These are phyloP conservation scores for Calonectria henricotiae DNA, from an alignment of 2,329 filamentous ascomycete species.

Conservation along the genomic window DNA sequence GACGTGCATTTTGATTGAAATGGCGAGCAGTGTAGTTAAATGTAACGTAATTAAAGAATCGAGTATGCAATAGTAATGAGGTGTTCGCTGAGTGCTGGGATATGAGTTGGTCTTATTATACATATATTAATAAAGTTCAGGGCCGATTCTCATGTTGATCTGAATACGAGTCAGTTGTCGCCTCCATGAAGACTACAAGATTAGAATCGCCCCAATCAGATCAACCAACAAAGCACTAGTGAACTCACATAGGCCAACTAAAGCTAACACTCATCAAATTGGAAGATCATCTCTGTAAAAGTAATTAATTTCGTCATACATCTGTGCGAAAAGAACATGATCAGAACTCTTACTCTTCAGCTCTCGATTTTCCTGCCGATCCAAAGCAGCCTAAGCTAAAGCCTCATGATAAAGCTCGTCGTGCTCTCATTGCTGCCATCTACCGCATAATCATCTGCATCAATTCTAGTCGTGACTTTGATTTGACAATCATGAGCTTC, in stretches of 20 bases:
- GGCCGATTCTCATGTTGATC: neutral
- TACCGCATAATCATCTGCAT: slow-evolving; percentile 38
- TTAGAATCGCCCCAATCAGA: neutral
- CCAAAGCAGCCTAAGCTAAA: neutral
- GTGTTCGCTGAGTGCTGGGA: too few species aligned
- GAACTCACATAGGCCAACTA: neutral
- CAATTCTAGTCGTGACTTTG: slow-evolving; percentile 37
- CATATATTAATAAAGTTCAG: neutral
- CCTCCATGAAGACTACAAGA: neutral
- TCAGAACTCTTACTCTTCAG: neutral
- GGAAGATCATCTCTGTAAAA: neutral
- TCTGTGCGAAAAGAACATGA: neutral
- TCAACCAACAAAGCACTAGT: neutral
- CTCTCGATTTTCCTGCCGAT: neutral
- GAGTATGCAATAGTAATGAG: too few species aligned
- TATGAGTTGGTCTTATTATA: neutral
- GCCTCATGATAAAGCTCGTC: slow-evolving; percentile 38
- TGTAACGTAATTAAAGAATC: neutral
- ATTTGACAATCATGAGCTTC: slow-evolving; percentile 28
- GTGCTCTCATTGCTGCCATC: slow-evolving; percentile 37
- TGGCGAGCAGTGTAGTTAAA: neutral
- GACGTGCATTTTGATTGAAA: neutral
- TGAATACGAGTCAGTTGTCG: neutral
- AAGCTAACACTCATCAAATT: neutral
- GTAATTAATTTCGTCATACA: neutral